phyloP scores from a whole-genome alignment of 164 flowering plant genomes.

The Nymphaea colorata region DNA sequence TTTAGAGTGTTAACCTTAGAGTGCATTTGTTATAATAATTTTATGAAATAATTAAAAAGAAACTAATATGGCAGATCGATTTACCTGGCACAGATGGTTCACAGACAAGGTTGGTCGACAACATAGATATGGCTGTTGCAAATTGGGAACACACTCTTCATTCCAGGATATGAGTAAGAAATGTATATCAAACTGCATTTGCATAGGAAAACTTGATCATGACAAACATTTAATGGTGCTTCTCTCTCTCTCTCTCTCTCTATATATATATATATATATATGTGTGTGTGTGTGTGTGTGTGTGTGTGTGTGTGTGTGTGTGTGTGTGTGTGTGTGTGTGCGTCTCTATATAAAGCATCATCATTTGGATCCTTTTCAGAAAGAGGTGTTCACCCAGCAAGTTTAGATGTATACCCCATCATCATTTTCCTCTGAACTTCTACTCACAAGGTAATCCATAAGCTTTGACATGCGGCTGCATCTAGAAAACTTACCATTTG shows the following conservation, averaged over 20 bases:
- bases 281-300: too few species aligned
- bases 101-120: constrained; percentile 57
- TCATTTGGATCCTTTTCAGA: neutral
- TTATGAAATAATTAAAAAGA: neutral
- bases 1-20: neutral
- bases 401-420: constrained; percentile 17
- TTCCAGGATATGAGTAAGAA: constrained; percentile 52
- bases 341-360: neutral
- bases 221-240: neutral
- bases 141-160: constrained; percentile 36
- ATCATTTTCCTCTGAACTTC: constrained; percentile 30
- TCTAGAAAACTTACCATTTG: constrained; percentile 30
- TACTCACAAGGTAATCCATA: constrained; percentile 37
- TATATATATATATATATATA: too few species aligned
- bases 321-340: too few species aligned
- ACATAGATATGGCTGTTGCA: constrained; percentile 57
- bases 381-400: neutral
- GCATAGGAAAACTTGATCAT: neutral
- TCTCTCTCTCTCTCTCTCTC: too few species aligned
- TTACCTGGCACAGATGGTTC: constrained; percentile 49
- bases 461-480: constrained; percentile 41
- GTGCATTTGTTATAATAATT: neutral
- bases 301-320: neutral
- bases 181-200: constrained; percentile 47
- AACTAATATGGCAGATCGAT: neutral